Conservation (phyloP, 1,284 basidiomycete species). For the Apiotrichum domesticum region DNA sequence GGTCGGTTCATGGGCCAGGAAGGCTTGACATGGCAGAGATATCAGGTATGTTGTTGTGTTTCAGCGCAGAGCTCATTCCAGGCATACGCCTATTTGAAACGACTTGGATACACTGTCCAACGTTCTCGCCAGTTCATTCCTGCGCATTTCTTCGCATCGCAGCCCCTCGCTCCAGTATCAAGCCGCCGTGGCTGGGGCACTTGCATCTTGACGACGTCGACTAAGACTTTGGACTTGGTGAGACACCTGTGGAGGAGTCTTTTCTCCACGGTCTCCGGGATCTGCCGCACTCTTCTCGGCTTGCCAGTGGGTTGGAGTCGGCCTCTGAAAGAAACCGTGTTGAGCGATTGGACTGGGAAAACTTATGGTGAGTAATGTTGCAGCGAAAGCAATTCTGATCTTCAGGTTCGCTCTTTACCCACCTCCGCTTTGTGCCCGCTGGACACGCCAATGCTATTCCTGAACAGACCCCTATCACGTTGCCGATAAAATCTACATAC, state of each 20-base stretch:
- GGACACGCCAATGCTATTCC: constrained; percentile 47
- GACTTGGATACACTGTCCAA: constrained; percentile 83
- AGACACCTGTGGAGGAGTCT: not conserved
- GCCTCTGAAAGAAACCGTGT: not conserved
- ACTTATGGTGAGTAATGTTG: constrained; percentile 24
- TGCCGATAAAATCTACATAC: constrained; percentile 7
- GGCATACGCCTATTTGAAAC: constrained; percentile 87
- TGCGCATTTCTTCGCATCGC: constrained; percentile 19
- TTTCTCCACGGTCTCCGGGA: not conserved
- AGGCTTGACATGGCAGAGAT: constrained; percentile 70
- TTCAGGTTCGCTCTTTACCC: constrained; percentile 62
- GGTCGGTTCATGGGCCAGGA: constrained; percentile 73
- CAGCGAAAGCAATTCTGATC: not conserved
- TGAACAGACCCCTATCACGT: constrained; percentile 15
- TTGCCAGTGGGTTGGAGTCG: not conserved
- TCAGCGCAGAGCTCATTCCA: constrained; percentile 35
- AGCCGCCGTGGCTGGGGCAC: no score
- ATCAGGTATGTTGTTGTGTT: constrained; percentile 61
- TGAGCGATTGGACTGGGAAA: constrained; percentile 12
- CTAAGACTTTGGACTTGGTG: not conserved
- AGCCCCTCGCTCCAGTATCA: no score
- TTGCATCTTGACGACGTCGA: not conserved
- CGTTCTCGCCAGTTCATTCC: constrained; percentile 49
- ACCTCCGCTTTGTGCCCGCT: constrained; percentile 67
- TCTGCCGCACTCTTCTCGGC: constrained; percentile 13